Evolutionary conservation across 208 protist species (phyloP).

Genomic region (Trypanosoma mega): DNA sequence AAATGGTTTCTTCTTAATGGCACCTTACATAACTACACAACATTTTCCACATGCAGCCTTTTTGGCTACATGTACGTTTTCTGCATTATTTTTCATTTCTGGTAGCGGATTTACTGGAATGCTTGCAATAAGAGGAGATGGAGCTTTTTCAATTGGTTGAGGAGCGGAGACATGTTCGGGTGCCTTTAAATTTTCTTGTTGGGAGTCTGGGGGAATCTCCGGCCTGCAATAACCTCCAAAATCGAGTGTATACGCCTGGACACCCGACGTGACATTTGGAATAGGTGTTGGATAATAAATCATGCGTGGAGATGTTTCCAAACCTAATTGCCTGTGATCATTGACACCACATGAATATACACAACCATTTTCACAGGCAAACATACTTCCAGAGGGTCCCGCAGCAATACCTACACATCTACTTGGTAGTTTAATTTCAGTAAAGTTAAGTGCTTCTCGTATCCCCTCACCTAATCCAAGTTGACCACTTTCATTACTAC

Average conservation of each 20-base stretch:
- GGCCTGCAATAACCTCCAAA: slow-evolving; percentile 68
- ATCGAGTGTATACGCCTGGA: slow-evolving; percentile 84
- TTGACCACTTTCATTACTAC: slow-evolving; percentile 84
- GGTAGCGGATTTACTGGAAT: slow-evolving; percentile 1
- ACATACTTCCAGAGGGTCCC: slow-evolving; percentile 80
- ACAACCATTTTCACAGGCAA: slow-evolving; percentile 72
- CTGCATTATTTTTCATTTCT: neutral
- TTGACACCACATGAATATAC: slow-evolving; percentile 83
- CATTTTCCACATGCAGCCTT: slow-evolving; percentile 30
- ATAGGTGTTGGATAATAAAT: slow-evolving; percentile 55
- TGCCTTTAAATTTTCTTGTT: neutral
- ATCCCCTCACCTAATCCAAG: slow-evolving; percentile 62
- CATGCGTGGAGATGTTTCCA: slow-evolving; percentile 51
- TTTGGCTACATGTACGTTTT: slow-evolving; percentile 6
- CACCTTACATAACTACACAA: slow-evolving; percentile 31
- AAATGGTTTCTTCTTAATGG: neutral
- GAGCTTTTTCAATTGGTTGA: neutral
- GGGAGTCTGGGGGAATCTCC: neutral
- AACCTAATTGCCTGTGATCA: slow-evolving; percentile 77
- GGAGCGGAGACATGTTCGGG: neutral
- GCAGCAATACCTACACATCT: slow-evolving; percentile 80
- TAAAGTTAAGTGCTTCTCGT: slow-evolving; percentile 52
- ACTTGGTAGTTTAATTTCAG: slow-evolving; percentile 54
- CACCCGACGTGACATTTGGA: slow-evolving; percentile 42
- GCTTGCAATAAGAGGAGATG: neutral